Conservation (phyloP, 148 eudicot species). For the Rhododendron ovatum region DNA sequence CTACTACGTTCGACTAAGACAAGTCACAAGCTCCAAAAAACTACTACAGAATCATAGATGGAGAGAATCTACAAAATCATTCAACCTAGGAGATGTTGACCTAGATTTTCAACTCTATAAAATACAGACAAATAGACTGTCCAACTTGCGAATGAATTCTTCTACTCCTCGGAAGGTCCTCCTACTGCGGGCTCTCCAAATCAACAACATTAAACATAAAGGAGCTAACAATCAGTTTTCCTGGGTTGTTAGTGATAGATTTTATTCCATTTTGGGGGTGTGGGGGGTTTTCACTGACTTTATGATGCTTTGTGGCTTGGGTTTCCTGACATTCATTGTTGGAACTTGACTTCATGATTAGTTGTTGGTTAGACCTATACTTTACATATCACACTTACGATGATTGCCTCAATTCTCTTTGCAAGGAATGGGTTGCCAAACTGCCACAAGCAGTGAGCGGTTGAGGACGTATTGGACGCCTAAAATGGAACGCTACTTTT, state of each 20-base stretch:
- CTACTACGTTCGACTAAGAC: no score
- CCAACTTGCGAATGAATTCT: no score
- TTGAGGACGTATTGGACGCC: constrained; percentile 10
- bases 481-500: constrained; percentile 8
- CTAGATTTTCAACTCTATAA: no score
- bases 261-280: not conserved
- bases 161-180: no score
- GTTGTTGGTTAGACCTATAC: not conserved
- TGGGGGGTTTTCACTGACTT: not conserved
- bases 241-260: not conserved
- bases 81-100: no score
- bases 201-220: not conserved
- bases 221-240: no score
- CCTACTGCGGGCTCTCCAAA: no score
- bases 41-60: no score
- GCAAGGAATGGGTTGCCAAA: constrained; percentile 9
- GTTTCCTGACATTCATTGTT: not conserved
- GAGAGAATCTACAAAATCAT: no score
- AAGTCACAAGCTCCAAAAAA: no score
- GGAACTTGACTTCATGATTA: not conserved
- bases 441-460: not conserved
- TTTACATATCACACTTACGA: not conserved
- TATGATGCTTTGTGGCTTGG: not conserved
- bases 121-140: no score
- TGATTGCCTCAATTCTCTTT: not conserved